Base-by-base conservation (phyloP, 108 stramenopile species). In the Chaetoceros muelleri region DNA sequence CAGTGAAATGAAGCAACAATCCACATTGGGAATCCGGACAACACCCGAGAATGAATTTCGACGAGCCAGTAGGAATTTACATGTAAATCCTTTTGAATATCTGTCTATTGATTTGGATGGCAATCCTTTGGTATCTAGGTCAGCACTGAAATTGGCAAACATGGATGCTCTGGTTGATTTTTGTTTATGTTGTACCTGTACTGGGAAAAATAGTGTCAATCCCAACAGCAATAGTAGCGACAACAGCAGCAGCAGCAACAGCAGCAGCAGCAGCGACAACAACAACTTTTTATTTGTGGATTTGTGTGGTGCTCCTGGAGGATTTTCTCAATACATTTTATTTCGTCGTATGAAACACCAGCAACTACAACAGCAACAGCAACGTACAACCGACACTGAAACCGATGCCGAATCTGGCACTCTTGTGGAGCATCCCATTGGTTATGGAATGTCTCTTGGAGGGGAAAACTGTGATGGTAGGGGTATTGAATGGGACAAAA, bases 261-360 rank as follows among this genome's bases (percentile, higher is more conserved):
- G 19, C 7, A 31, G 30, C 44, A 3, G 2, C 1, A 48, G 2
- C 17, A 2, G 22, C 20, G 31, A 40, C 13, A 13, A 54, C 2
- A 17, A 47, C 17, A 19, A 47, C 23, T 84, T 89, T 69, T 48
- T 70, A 16, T 94, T 90, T 80, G 87, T 81, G 1, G 92, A 94
- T 67, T 55, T 94, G 21, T 90, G 88, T 60, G 92, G 84, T 1
- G 88, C 88, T 2, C 92, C 92, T 0, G 92, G 92, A 28, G 92
- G 92, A 16, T 94, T 87, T 44, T 85, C 83, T 64, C 87, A 94
- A 51, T 94, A 94, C 52, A 48, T 94, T n/a, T 60, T 87, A 64
- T 72, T 72, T 61, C 70, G 85, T 29, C 55, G 50, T 55, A n/a
- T 44, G n/a, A 3, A 3, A 34, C 19, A 51, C 7, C 46, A 48